phyloP scores from a whole-genome alignment of 352 stramenopile species.

The Pythium periplocum region DNA sequence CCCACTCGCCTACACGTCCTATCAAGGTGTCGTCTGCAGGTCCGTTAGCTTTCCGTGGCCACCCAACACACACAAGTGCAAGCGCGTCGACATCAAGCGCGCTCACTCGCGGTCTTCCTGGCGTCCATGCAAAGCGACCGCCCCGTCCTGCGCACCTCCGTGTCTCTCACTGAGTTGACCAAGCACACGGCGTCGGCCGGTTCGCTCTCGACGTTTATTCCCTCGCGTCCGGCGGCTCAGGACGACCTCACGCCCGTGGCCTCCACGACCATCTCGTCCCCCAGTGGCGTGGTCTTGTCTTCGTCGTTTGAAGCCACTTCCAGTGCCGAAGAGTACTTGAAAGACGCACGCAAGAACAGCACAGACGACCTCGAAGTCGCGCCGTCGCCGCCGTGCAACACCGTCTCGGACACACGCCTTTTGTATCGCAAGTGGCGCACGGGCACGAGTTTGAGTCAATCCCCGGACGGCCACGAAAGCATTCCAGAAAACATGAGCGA shows the following conservation, averaged over 20 bases:
- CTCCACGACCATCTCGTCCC: conserved; percentile 28
- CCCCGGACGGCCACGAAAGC: not conserved
- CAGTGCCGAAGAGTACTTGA: conserved; percentile 14
- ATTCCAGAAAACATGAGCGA: conserved; percentile 39
- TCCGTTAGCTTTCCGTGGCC: too few relatives aligned
- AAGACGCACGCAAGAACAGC: conserved; percentile 43
- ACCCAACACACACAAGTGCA: too few relatives aligned
- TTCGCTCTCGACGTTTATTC: conserved; percentile 20
- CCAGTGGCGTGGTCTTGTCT: conserved; percentile 11
- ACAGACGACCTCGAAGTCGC: conserved; percentile 57
- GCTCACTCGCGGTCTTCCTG: not conserved
- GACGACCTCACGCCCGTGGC: conserved; percentile 15
- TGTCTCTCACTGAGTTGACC: conserved; percentile 9
- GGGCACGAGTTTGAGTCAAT: conserved; percentile 18
- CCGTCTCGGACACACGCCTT: conserved; percentile 59
- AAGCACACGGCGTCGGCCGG: conserved; percentile 2
- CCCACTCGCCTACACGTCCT: too few relatives aligned
- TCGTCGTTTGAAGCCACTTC: conserved; percentile 18
- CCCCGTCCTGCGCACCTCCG: conserved; percentile 11
- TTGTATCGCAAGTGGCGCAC: conserved; percentile 81
- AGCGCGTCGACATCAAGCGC: too few relatives aligned
- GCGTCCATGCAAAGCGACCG: not conserved
- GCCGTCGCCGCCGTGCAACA: conserved; percentile 38
- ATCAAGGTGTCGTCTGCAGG: too few relatives aligned
- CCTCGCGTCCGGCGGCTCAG: conserved; percentile 1